Percentiles rank a stretch among this genome's conserved stretches.
These are phyloP conservation scores for Phytophthora pini DNA, from an alignment of 352 stramenopile genomes.

Conservation along the genomic window DNA sequence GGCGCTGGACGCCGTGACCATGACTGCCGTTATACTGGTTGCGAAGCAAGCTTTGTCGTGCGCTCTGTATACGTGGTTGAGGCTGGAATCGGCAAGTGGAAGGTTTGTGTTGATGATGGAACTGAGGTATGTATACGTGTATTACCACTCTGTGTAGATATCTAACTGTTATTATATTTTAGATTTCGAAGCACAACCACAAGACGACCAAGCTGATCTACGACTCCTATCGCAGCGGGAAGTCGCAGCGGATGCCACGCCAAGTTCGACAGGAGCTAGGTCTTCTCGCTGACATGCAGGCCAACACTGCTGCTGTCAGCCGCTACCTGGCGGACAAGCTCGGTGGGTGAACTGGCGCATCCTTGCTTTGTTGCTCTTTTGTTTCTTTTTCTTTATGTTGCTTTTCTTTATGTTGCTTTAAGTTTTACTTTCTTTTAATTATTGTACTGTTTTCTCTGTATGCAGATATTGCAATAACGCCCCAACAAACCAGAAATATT, in stretches of 20 bases:
- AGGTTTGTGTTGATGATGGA: background rate
- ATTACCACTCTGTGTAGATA: background rate
- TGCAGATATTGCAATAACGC: slow-evolving; percentile 9
- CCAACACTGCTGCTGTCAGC: slow-evolving; percentile 4
- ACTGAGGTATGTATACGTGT: background rate
- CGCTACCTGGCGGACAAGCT: slow-evolving; percentile 3
- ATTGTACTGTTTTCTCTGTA: background rate
- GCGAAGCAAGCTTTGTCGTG: background rate
- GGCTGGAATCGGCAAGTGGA: background rate
- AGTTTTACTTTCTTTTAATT: background rate
- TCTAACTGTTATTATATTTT: background rate
- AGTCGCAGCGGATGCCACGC: background rate
- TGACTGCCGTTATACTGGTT: background rate
- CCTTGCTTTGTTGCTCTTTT: no score
- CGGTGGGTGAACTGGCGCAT: background rate
- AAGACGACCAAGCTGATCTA: background rate
- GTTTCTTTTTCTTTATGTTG: background rate
- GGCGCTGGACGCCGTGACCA: background rate
- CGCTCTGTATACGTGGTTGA: background rate
- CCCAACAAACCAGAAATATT: slow-evolving; percentile 16
- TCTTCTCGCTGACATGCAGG: background rate
- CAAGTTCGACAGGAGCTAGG: background rate
- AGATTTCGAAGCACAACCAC: slow-evolving; percentile 3
- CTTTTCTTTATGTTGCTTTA: background rate
- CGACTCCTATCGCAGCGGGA: background rate